phyloP scores from a whole-genome alignment of 1,284 basidiomycete species.

The Heterobasidion irregulare region DNA sequence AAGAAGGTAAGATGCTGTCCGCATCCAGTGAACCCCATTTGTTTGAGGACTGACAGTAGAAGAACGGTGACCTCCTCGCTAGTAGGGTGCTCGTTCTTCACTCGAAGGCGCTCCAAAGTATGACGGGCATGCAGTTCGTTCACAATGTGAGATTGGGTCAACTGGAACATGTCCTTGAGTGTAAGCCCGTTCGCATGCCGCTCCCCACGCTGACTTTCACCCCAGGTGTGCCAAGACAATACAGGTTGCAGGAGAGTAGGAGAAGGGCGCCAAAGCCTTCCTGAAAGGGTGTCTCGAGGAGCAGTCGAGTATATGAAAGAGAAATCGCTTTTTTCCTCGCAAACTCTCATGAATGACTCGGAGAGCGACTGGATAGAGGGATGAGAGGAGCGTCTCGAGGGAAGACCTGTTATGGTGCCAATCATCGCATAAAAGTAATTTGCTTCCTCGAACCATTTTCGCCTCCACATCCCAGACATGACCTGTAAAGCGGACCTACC shows the following conservation, averaged over 20 bases:
- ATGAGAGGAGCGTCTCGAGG: slow-evolving; percentile 8
- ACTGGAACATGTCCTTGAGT: slow-evolving; percentile 10
- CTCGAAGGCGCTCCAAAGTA: not conserved
- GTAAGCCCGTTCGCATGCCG: slow-evolving; percentile 9
- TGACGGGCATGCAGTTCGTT: not conserved
- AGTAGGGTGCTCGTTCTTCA: not conserved
- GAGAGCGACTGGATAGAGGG: slow-evolving; percentile 12
- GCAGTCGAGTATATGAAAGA: slow-evolving; percentile 15
- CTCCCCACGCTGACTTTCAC: slow-evolving; percentile 7
- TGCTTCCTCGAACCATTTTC: slow-evolving; percentile 6
- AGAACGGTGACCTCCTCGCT: not conserved
- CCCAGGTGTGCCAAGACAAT: slow-evolving; percentile 8
- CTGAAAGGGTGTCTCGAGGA: slow-evolving; percentile 11
- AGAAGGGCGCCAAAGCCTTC: slow-evolving; percentile 12
- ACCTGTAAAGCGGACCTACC: slow-evolving; percentile 13
- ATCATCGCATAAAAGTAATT: slow-evolving; percentile 18
- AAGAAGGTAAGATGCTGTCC: slow-evolving; percentile 3
- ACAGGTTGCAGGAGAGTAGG: slow-evolving; percentile 7
- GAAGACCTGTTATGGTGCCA: slow-evolving; percentile 10
- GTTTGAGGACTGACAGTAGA: not conserved
- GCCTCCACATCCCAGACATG: slow-evolving; percentile 10
- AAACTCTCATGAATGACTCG: slow-evolving; percentile 14
- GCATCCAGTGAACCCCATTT: slow-evolving; percentile 8
- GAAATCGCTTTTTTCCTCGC: slow-evolving; percentile 16
- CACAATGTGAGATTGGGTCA: not conserved